These are phyloP conservation scores for Eucalyptus urophylla DNA, from an alignment of 345 rosid species.

Conservation along the genomic window DNA sequence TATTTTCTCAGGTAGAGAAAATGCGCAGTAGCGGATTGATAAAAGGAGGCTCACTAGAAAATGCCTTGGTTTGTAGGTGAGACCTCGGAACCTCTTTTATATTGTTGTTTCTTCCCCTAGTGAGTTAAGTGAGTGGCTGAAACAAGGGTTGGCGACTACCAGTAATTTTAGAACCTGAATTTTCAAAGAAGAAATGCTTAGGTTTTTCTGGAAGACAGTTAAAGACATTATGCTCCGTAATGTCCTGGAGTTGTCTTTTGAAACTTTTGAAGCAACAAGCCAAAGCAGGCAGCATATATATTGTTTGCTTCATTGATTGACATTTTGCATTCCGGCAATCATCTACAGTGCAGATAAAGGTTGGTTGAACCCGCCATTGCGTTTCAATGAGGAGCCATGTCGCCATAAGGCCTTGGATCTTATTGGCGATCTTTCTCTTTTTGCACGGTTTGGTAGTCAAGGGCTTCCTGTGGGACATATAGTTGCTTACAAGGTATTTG, in stretches of 20 bases:
- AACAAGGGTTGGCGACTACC: not conserved
- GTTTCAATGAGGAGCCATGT: conserved; percentile 62
- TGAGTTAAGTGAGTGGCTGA: not conserved
- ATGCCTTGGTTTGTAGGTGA: conserved; percentile 86
- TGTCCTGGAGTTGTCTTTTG: not conserved
- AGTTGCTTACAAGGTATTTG: conserved; percentile 54
- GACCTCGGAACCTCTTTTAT: not conserved
- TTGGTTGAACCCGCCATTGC: conserved; percentile 85
- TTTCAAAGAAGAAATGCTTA: not conserved
- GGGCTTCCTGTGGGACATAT: conserved; percentile 82
- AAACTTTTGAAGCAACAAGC: not conserved
- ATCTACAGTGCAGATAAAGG: conserved; percentile 52
- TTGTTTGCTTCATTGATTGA: not conserved
- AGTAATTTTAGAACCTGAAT: not conserved
- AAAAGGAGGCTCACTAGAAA: conserved; percentile 78
- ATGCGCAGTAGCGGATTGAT: conserved; percentile 67
- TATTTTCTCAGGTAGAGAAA: conserved; percentile 49
- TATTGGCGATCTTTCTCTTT: conserved; percentile 75
- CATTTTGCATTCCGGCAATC: not conserved
- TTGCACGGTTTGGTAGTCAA: conserved; percentile 55
- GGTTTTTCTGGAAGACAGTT: not conserved
- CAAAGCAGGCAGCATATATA: not conserved
- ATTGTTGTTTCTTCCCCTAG: not conserved
- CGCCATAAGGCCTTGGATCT: conserved; percentile 88
- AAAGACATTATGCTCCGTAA: not conserved